Percentiles rank a stretch among this genome's conserved stretches.
Conservation (phyloP, 83 land plant genomes). For the Picea engelmannii region DNA sequence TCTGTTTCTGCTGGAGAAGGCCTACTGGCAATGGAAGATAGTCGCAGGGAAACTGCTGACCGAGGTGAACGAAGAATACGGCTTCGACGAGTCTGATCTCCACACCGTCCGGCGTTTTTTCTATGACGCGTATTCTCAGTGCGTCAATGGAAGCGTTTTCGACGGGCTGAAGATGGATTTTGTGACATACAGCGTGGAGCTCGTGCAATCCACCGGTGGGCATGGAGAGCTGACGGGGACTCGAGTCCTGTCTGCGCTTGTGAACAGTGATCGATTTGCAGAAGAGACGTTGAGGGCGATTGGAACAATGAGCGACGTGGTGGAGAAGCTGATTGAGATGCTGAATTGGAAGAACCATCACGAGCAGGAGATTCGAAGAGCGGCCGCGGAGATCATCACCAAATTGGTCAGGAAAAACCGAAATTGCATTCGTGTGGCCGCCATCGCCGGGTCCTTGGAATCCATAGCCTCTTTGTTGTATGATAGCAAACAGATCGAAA, state of each 20-base stretch:
- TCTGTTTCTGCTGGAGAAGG: constrained; percentile 73
- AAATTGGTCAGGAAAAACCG: too few relatives aligned
- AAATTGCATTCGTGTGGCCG: too few relatives aligned
- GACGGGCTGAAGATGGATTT: constrained; percentile 89
- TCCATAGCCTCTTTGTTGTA: too few relatives aligned
- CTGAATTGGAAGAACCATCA: too few relatives aligned
- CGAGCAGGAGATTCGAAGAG: too few relatives aligned
- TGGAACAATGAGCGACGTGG: too few relatives aligned
- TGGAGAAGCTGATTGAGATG: too few relatives aligned
- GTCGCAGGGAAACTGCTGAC: constrained; percentile 38
- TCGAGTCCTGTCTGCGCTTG: constrained; percentile 41
- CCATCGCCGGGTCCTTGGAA: too few relatives aligned
- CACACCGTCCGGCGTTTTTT: constrained; percentile 59
- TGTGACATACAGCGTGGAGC: constrained; percentile 58
- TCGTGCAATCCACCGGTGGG: constrained; percentile 40
- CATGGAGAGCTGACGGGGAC: constrained; percentile 76
- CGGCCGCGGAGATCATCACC: too few relatives aligned
- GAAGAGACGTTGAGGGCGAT: constrained; percentile 41
- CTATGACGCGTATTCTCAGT: constrained; percentile 75
- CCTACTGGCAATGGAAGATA: constrained; percentile 79
- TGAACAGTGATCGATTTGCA: constrained; percentile 24
- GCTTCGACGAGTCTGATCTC: constrained; percentile 17
- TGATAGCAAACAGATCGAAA: too few relatives aligned
- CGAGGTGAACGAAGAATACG: constrained; percentile 49
- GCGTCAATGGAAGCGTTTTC: constrained; percentile 79